Percentiles rank a stretch among this genome's conserved stretches.
Conservation (phyloP, 148 eudicot genomes). For the Rhododendron griersonianum region DNA sequence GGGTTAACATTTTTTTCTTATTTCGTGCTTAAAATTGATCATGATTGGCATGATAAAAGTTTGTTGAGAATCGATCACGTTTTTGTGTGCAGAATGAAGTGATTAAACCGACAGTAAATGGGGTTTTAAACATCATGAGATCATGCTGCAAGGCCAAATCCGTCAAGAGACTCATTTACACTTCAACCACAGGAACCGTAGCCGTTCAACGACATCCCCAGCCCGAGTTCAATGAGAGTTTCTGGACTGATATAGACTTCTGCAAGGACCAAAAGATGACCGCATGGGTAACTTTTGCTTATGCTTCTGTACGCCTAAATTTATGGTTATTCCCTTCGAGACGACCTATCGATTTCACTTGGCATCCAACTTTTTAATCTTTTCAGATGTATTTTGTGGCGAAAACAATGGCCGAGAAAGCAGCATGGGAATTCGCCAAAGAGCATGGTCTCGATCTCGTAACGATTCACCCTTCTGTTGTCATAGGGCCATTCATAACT, state of each 20-base stretch:
- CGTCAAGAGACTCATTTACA: slow-evolving; percentile 20
- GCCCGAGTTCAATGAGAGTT: slow-evolving; percentile 15
- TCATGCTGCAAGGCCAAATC: slow-evolving; percentile 25
- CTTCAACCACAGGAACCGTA: slow-evolving; percentile 17
- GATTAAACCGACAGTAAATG: slow-evolving; percentile 27
- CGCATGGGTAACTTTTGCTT: slow-evolving; percentile 16
- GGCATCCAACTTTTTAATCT: not conserved
- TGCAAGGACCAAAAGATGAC: slow-evolving; percentile 13
- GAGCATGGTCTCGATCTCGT: slow-evolving; percentile 23
- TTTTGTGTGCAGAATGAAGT: slow-evolving; percentile 18
- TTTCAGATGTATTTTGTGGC: slow-evolving; percentile 21
- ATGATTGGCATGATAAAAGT: not conserved
- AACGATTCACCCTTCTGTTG: slow-evolving; percentile 18
- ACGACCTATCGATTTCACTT: not conserved
- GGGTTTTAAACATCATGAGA: slow-evolving; percentile 20
- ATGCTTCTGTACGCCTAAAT: not conserved
- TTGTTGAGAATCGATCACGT: not conserved
- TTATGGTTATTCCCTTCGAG: not conserved
- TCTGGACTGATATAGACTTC: slow-evolving; percentile 25
- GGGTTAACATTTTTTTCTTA: too few relatives aligned
- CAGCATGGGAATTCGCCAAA: slow-evolving; percentile 27
- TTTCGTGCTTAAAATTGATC: not conserved
- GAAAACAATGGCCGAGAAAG: slow-evolving; percentile 22
- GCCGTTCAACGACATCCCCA: slow-evolving; percentile 14
- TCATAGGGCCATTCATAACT: slow-evolving; percentile 18